Conservation (phyloP, 805 yeast species). For the Yamadazyma kitorensis region DNA sequence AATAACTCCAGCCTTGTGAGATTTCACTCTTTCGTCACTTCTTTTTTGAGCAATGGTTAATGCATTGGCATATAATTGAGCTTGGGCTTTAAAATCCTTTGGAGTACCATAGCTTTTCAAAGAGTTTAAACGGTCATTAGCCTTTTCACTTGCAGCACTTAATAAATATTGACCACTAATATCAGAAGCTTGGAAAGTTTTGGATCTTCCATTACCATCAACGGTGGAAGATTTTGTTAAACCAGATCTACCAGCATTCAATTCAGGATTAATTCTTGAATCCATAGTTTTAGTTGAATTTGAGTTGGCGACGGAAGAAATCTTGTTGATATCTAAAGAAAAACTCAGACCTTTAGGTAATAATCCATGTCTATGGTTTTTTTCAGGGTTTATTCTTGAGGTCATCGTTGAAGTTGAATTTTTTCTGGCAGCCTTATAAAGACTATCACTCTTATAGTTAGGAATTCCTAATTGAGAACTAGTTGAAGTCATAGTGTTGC, state of each 20-base stretch:
- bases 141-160: conserved; percentile 47
- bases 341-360: conserved; percentile 21
- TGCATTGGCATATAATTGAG: conserved; percentile 68
- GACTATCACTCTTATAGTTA: conserved; percentile 24
- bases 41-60: conserved; percentile 72
- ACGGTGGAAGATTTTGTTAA: too few species aligned
- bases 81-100: conserved; percentile 39
- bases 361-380: conserved; percentile 34
- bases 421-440: conserved; percentile 31
- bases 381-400: conserved; percentile 43
- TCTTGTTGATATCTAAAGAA: conserved; percentile 32
- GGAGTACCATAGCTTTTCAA: conserved; percentile 24
- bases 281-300: conserved; percentile 39
- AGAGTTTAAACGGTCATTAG: conserved; percentile 38
- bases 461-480: conserved; percentile 33
- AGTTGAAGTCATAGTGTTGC: conserved; percentile 10
- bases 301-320: conserved; percentile 32
- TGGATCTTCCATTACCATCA: conserved; percentile 32
- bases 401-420: conserved; percentile 46
- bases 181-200: conserved; percentile 37
- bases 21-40: conserved; percentile 51
- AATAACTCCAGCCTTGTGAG: conserved; percentile 52
- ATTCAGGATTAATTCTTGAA: conserved; percentile 41
- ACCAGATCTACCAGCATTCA: conserved; percentile 39
- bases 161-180: conserved; percentile 47